Evolutionary conservation across 441 rosid genomes (phyloP).

Genomic region (Gossypium trilobum): DNA sequence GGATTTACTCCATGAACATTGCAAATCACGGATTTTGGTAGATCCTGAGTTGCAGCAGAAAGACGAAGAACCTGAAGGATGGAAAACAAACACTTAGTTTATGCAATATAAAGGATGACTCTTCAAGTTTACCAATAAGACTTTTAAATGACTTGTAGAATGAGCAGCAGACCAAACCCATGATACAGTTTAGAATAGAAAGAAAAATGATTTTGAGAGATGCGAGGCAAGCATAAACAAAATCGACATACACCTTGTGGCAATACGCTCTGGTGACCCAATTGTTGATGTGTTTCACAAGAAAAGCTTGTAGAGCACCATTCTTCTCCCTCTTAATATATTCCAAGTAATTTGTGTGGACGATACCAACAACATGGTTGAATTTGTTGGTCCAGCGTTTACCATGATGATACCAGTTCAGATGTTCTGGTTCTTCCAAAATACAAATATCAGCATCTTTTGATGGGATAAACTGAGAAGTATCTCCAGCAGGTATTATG

Average conservation of each 20-base stretch:
- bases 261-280: slow-evolving; percentile 83
- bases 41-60: slow-evolving; percentile 89
- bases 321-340: slow-evolving; percentile 92
- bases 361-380: slow-evolving; percentile 88
- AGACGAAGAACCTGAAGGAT: slow-evolving; percentile 75
- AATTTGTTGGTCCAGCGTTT: slow-evolving; percentile 91
- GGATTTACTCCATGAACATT: slow-evolving; percentile 96
- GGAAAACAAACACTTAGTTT: slow-evolving; percentile 3
- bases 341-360: slow-evolving; percentile 93
- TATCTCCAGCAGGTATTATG: slow-evolving; percentile 89
- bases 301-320: slow-evolving; percentile 84
- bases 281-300: slow-evolving; percentile 86
- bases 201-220: not conserved
- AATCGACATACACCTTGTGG: slow-evolving; percentile 48
- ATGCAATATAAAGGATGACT: slow-evolving; percentile 1
- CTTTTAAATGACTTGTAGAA: not conserved
- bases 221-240: slow-evolving; percentile 8
- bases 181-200: slow-evolving; percentile 3
- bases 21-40: slow-evolving; percentile 82
- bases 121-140: not conserved
- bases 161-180: not conserved
- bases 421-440: slow-evolving; percentile 91
- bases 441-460: slow-evolving; percentile 89
- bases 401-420: slow-evolving; percentile 95
- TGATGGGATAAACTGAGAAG: slow-evolving; percentile 76